Base-by-base conservation (phyloP, 2,329 filamentous ascomycete genomes). In the Ophiosphaerella narmari region DNA sequence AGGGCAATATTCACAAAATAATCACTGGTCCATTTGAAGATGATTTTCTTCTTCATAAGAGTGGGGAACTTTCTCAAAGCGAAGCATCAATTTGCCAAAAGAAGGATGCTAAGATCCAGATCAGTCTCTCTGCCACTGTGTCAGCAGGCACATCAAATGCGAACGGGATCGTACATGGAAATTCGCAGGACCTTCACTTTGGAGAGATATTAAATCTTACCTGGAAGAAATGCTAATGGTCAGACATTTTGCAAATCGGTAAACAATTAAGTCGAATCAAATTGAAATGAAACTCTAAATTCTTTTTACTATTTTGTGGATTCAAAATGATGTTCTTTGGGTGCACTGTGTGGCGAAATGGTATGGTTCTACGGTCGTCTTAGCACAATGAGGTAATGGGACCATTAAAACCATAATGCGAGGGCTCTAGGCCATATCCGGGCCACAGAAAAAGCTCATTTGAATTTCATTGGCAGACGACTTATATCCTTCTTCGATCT, bases 1-100 rank as follows among this genome's bases (percentile, higher is more conserved):
- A 67, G 63, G 63, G 61, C 7, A 65, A 66, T 21, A 57, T 60
- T 2, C 56, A 66, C 5, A 68, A 65, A 39, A 60, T 60, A 12
- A 12, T 66, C 11, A 48, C 24, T 9, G 62, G 63, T 5, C 65
- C 64, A 9, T 62, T 57, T 18, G 38, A 57, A 18, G 48, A 60
- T 21, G 62, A 67, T 42, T 61, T 63, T 23, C 56, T 66, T 1
- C 39, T 67, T 2, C 64, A 67, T 38, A 65, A 63, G 38, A 54
- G 65, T 38, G 63, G 57, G 5, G 64, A 68, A 31, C 7, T 60
- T 6, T 64, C 59, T 4, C 55, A 57, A 41, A 51, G 23, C 2
- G 55, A 65, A 36, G 33, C 56, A n/a, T 54, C 59, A 7, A 50
- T 60, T 0, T 67, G 64, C 32, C 52, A 50, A 21, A 68, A 66